phyloP scores from a whole-genome alignment of 164 flowering plant species.

The Cinnamomum chago region DNA sequence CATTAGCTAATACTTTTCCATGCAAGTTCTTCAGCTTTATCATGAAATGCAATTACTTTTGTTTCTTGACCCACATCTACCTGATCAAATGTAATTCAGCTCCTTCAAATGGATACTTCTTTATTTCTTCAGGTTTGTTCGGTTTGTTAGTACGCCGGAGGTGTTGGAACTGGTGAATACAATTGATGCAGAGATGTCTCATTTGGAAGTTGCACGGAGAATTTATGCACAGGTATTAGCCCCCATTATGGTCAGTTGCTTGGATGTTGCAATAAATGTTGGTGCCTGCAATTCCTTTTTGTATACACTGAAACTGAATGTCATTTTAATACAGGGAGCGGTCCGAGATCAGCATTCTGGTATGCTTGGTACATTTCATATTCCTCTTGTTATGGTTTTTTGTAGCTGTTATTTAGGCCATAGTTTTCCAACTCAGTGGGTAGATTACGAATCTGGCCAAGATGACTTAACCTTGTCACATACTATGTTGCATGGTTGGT shows the following conservation, averaged over 20 bases:
- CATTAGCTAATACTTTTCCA: background rate
- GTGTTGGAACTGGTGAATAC: slow-evolving; percentile 76
- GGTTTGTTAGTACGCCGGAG: slow-evolving; percentile 94
- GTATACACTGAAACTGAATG: slow-evolving; percentile 16
- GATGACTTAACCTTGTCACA: no score
- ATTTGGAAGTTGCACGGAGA: slow-evolving; percentile 79
- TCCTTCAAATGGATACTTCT: no score
- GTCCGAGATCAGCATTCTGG: slow-evolving; percentile 45
- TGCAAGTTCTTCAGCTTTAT: background rate
- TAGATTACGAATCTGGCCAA: background rate
- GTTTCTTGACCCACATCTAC: no score
- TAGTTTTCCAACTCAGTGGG: background rate
- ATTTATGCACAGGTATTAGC: slow-evolving; percentile 76
- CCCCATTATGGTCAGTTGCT: slow-evolving; percentile 7
- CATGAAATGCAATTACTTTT: background rate
- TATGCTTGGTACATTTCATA: slow-evolving; percentile 38
- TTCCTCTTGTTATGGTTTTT: background rate
- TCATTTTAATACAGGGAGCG: slow-evolving; percentile 71
- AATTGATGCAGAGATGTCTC: slow-evolving; percentile 91
- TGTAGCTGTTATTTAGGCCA: background rate
- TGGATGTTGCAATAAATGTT: background rate
- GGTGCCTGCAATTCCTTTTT: background rate
- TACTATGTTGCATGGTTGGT: no score
- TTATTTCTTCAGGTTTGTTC: slow-evolving; percentile 62
- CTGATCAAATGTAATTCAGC: no score